Base-by-base conservation (phyloP, 2,329 filamentous ascomycete genomes). In the Rugonectria rugulosa region DNA sequence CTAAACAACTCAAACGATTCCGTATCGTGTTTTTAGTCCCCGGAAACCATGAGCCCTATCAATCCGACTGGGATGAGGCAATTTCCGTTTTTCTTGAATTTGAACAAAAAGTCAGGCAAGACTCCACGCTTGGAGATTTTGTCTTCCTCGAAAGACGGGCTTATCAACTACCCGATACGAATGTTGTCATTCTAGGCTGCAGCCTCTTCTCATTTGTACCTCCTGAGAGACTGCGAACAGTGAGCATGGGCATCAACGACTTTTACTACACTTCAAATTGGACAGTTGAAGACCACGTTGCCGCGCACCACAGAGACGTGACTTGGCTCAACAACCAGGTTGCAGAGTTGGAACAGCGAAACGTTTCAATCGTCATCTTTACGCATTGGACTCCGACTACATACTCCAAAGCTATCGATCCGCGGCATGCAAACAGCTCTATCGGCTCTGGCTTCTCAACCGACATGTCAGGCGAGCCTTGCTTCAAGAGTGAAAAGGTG, bases 41-140 rank as follows among this genome's bases (percentile, higher is more conserved):
- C 0, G 82, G 84, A 0, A 87, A 87, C 60, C 83, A 87, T 63
- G 84, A 87, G 63, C 73, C 81, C 0, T 85, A 81, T 59, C 63
- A 70, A 40, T 75, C 74, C 5, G 70, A 12, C 32, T 81, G 77
- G 77, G 36, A 62, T 2, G 56, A 64, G 0, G 67, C 72, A 0
- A 65, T 71, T 24, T 24, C 40, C 2, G 56, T 60, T 2, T 67
- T 80, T 12, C 57, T 57, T 21, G 50, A 20, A 0, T 76, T 78
- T 31, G 70, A 76, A 27, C n/a, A 67, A 2, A 42, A 67, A 0
- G 57, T 69, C 3, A 34, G 44, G 6, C 31, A 55, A 5, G 66
- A 73, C 5, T 3, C 55, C 2, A 57, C 56, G 0, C 50, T 75
- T 0, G 78, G 77, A 9, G 61, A 75, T 6, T 76, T 80, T 37